Percentiles rank a stretch among this genome's conserved stretches.
phyloP scores from a whole-genome alignment of 169 alveolate species.

The Blepharisma undulans region DNA sequence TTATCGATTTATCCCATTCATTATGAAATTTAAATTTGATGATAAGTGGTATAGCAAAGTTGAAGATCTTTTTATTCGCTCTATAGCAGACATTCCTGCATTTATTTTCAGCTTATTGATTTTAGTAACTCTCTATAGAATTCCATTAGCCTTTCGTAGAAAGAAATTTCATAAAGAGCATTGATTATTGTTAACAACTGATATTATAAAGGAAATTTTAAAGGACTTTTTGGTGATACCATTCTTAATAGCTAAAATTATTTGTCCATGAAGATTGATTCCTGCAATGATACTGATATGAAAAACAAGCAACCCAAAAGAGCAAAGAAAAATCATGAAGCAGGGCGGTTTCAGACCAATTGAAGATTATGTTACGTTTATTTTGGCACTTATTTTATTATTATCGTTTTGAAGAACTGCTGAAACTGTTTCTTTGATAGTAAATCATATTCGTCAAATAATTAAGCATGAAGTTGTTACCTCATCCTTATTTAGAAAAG shows the following conservation, averaged over 20 bases:
- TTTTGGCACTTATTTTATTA: not conserved
- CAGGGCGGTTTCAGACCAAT: not conserved
- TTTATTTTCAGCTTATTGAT: not conserved
- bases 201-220: not conserved
- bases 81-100: not conserved
- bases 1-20: not conserved
- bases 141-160: not conserved
- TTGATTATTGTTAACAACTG: not conserved
- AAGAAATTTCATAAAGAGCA: not conserved
- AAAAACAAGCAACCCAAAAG: not conserved
- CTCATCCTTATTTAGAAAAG: not conserved
- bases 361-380: not conserved
- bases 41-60: not conserved
- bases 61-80: not conserved
- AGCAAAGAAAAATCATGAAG: constrained; percentile 11
- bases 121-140: not conserved
- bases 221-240: constrained; percentile 7
- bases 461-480: not conserved
- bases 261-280: constrained; percentile 1
- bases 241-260: not conserved
- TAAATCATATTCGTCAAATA: not conserved
- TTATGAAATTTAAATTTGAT: not conserved
- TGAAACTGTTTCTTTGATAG: not conserved
- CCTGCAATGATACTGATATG: not conserved
- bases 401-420: constrained; percentile 28